These are phyloP conservation scores for Sindora glabra DNA, from an alignment of 306 rosid species.

Conservation along the genomic window DNA sequence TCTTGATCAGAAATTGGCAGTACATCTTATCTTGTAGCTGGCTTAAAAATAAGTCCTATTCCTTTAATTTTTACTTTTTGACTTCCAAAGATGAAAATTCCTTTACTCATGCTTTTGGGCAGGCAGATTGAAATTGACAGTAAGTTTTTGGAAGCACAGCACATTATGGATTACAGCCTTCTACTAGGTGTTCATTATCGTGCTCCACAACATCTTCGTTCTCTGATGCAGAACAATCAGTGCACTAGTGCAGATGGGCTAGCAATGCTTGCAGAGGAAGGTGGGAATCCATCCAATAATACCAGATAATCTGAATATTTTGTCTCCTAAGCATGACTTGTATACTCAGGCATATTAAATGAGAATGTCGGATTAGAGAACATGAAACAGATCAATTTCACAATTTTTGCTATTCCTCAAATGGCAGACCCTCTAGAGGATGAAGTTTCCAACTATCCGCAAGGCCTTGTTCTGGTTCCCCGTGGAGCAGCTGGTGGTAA, in stretches of 20 bases:
- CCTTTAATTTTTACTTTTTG: neutral
- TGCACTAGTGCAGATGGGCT: slow-evolving; percentile 58
- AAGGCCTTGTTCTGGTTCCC: slow-evolving; percentile 94
- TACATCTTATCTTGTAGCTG: neutral
- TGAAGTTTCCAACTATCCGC: slow-evolving; percentile 69
- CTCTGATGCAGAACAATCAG: slow-evolving; percentile 31
- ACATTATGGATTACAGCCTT: slow-evolving; percentile 96
- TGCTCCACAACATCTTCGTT: slow-evolving; percentile 77
- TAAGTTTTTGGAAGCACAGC: slow-evolving; percentile 79
- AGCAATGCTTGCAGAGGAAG: slow-evolving; percentile 88
- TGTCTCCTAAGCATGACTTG: neutral
- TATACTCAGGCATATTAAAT: slow-evolving; percentile 1
- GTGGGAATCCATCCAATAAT: slow-evolving; percentile 31
- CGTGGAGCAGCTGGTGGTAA: slow-evolving; percentile 58
- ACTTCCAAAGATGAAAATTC: neutral
- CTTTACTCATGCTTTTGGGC: slow-evolving; percentile 8
- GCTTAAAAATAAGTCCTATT: neutral
- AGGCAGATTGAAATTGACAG: slow-evolving; percentile 95
- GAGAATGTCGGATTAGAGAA: slow-evolving; percentile 9
- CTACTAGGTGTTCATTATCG: slow-evolving; percentile 96
- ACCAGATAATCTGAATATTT: neutral
- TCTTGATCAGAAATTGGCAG: slow-evolving; percentile 10
- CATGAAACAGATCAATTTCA: slow-evolving; percentile 14
- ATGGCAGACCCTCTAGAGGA: slow-evolving; percentile 80
- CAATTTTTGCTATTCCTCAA: slow-evolving; percentile 9